Evolutionary conservation across 495 filamentous ascomycete species (phyloP).

Genomic region (Aspergillus carlsbadensis): DNA sequence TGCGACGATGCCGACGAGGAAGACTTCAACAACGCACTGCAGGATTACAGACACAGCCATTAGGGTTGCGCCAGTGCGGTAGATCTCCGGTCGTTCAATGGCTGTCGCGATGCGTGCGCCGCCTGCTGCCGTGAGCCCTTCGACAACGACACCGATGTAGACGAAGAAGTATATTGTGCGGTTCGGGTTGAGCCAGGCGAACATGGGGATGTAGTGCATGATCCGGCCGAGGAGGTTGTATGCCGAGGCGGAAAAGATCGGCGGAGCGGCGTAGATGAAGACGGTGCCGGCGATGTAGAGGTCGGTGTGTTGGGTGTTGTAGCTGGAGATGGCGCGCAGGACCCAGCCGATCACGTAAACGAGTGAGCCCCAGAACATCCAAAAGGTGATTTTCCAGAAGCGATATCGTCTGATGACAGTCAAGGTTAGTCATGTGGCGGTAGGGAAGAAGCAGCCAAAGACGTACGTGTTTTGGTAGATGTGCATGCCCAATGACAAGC

Average conservation of each 20-base stretch:
- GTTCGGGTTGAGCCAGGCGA: conserved; percentile 39
- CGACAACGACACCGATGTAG: conserved; percentile 20
- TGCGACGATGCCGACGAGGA: conserved; percentile 34
- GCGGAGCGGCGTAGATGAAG: conserved; percentile 53
- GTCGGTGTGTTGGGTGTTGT: conserved; percentile 29
- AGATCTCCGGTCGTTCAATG: conserved; percentile 14
- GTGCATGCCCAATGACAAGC: conserved; percentile 33
- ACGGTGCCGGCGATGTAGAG: conserved; percentile 53
- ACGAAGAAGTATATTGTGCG: conserved; percentile 24
- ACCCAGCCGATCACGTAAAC: conserved; percentile 46
- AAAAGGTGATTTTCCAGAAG: conserved; percentile 46
- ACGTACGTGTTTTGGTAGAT: conserved; percentile 33
- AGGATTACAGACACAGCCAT: conserved; percentile 35
- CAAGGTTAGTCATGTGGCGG: background rate
- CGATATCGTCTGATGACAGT: conserved; percentile 28
- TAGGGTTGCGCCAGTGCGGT: conserved; percentile 29
- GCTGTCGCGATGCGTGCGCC: conserved; percentile 37
- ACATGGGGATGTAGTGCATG: conserved; percentile 47
- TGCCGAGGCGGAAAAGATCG: conserved; percentile 55
- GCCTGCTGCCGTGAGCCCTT: conserved; percentile 36
- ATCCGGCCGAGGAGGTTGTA: conserved; percentile 58
- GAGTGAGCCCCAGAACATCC: conserved; percentile 38
- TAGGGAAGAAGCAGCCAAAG: background rate
- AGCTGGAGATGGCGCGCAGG: conserved; percentile 36
- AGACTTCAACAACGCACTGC: conserved; percentile 34